Base-by-base conservation (phyloP, 2,329 filamentous ascomycete species). In the Teratosphaeria epicoccoides region DNA sequence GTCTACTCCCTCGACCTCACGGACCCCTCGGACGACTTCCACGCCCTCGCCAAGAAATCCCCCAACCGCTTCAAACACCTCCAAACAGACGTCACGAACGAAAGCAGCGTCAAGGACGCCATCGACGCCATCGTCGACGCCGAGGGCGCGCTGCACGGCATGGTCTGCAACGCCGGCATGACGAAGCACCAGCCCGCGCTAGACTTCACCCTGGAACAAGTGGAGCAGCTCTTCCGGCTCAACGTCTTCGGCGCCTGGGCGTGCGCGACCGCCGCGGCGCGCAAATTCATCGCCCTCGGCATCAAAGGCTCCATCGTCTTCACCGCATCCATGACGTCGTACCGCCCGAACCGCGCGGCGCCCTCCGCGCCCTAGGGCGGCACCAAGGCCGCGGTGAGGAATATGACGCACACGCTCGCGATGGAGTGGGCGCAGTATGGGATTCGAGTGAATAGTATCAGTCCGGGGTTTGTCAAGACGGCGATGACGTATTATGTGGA, bases 401-500 rank as follows among this genome's bases (percentile, higher is more conserved):
- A 72, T 50, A 72, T 73, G 60, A 59, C 70, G 61, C 62, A 72
- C 64, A 60, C 47, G 69, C 57, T 50, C 17, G 63, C 65, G 3
- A 65, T 65, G 60, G 64, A 67, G 55, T 64, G 63, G 60, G 64
- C 64, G 9, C 49, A 59, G 49, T 57, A 67, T 52, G 63, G 63
- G n/a, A 67, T 67, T 48, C 51, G 65, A 24, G 61, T 66, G 47
- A 67, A 67, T 55, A 60, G 57, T 29, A 60, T 67, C 46, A 61
- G 57, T 44, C 64, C 64, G 9, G 64, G 65, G 9, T 65, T 64
- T 44, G 64, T 66, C n/a, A 59, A 55, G 51, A 66, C 49, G 23
- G 68, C 66, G 2, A 75, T 75, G 72, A 75, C 72, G 2, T 75
- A 76, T 59, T 76, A 71, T 61, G 70, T 77, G 3, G 72, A 74